Base-by-base conservation (phyloP, 192 early-diverging fungal species). In the Bifiguratus adelaidae region DNA sequence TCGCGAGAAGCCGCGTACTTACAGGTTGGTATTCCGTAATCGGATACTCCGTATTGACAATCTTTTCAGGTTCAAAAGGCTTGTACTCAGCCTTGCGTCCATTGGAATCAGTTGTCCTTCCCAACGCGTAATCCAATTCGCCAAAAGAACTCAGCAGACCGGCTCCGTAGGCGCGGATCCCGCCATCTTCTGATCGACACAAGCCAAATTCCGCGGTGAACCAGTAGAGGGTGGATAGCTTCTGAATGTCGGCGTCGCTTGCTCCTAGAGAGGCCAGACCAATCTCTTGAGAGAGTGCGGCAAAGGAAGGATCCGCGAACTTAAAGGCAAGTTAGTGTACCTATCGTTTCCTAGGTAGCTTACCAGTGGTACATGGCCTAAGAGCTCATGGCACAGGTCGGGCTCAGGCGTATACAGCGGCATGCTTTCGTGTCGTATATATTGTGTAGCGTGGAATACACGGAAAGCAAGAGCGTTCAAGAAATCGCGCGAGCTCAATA, bases 361-460 rank as follows among this genome's bases (percentile, higher is more conserved):
- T 63, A 63, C 61, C 61, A 64, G 49, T 16, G 81, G 78, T 4
- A 82, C 90, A 48, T 97, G 94, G 33, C 94, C 94, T 15, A 97
- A 68, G 12, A 95, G 71, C 66, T 97, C 94, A 57, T 97, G 94
- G 68, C 94, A 97, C 45, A 91, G 78, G 62, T 97, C 94, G 37
- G 83, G 83, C 59, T 93, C 92, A 18, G 93, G 93, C 3, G 93
- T 96, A 60, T 92, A 96, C 32, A 89, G 70, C 15, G 94, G 94
- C 33, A 74, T 71, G 3, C 88, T 89, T 60, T 85, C 78, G 58
- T 97, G 94, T 21, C 94, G 87, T 61, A 97, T 91, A 63, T 97
- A 97, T 69, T 97, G 94, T 7, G 94, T 97, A 32, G 82, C 86
- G 66, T 93, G 88, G 74, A 97, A 97, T 4, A 97, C 91, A 38